Evolutionary conservation across 352 stramenopile genomes (phyloP), one percentile per base, ranked within the genome.

Genomic region (Globisporangium yorkense): DNA sequence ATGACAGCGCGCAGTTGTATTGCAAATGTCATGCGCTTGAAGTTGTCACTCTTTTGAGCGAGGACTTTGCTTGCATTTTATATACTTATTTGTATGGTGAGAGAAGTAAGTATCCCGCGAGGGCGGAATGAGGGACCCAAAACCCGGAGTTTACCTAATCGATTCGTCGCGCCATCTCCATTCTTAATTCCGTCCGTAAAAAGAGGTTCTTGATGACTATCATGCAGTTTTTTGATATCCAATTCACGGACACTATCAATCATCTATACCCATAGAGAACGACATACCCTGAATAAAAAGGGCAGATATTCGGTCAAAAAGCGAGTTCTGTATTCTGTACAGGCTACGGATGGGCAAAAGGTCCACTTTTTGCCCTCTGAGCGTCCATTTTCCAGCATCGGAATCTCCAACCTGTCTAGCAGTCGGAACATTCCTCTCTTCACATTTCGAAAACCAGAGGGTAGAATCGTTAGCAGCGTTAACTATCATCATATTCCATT

Each of bases 251-350:
- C 31, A 35, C 31, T 35, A 10, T 7, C 4, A 35, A 35, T 0
- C 31, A 35, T 7, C 10, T 13, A 13, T 15, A 40, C 35, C 35
- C 2, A 40, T 27, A 43, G 37, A 43, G 13, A 43, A 43, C 12
- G 37, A 43, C 37, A 18, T 43, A 18, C 6, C 9, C 18, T 18
- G 12, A 16, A 18, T 13, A 49, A 48, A 49, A 49, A 27, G 20
- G 44, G 12, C 44, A 29, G 44, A 49, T 31, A 49, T 49, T 20
- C 44, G 44, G 44, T 31, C 44, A 31, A 49, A 49, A 49, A 27
- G 44, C 10, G 9, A 49, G 44, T 49, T 49, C 44, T 49, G 43
- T 48, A 48, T 48, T 48, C 20, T 48, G n/a, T n/a, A 12, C 8
- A 15, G 8, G 4, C 41, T 21, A 47, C 5, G 8, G 20, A 31